A percentile compares a stretch with the other conserved stretches of the same genome.
phyloP scores from a whole-genome alignment of 805 yeast genomes.

The Sugiyamaella chiloensis region DNA sequence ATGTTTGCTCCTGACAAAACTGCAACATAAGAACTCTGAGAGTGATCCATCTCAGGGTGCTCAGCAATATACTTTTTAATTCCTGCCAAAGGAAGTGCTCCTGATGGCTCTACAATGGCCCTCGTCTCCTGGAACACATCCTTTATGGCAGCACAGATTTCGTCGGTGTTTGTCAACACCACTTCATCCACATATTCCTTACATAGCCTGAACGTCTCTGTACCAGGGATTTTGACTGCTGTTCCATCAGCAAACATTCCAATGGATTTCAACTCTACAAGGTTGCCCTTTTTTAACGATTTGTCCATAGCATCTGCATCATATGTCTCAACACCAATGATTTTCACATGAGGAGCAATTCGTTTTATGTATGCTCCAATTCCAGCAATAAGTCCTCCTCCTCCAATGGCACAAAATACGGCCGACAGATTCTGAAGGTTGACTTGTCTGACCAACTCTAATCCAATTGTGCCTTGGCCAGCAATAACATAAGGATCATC shows the following conservation, averaged over 20 bases:
- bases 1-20: conserved; percentile 94
- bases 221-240: conserved; percentile 86
- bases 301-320: conserved; percentile 93
- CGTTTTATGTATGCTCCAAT: conserved; percentile 85
- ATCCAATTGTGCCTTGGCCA: conserved; percentile 97
- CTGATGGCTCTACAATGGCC: conserved; percentile 92
- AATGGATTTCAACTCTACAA: conserved; percentile 61
- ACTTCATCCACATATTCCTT: conserved; percentile 83
- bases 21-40: conserved; percentile 71
- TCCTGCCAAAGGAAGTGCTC: conserved; percentile 96
- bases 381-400: conserved; percentile 95
- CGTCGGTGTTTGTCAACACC: conserved; percentile 82
- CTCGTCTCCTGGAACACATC: conserved; percentile 96
- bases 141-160: conserved; percentile 93
- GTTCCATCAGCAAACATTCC: conserved; percentile 99
- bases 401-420: conserved; percentile 91
- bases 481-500: conserved; percentile 98
- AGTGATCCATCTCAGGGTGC: conserved; percentile 64
- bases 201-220: conserved; percentile 83
- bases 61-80: conserved; percentile 71
- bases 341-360: conserved; percentile 94
- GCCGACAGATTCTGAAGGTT: conserved; percentile 75
- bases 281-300: conserved; percentile 55
- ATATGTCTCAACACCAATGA: conserved; percentile 92
- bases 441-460: conserved; percentile 87